These are phyloP conservation scores for Cnidoscolus chayamansa DNA, from an alignment of 441 rosid species.

Conservation along the genomic window DNA sequence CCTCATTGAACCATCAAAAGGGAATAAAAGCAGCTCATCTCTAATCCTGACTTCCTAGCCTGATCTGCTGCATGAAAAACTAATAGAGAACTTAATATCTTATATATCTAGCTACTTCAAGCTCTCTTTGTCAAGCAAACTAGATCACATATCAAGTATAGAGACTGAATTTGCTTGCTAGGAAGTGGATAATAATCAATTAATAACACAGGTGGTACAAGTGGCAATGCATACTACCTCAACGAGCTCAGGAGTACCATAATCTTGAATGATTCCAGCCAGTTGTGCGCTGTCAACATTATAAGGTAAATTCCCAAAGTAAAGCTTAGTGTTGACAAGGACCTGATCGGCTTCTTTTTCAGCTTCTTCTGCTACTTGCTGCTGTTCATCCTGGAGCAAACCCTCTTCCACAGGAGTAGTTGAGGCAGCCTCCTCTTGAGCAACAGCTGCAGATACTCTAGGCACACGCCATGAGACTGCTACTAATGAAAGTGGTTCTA, in stretches of 20 bases:
- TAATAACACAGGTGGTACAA: not conserved
- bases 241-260: conserved; percentile 69
- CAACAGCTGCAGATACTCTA: conserved; percentile 43
- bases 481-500: conserved; percentile 23
- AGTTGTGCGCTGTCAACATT: conserved; percentile 84
- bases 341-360: conserved; percentile 13
- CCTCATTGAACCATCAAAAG: too few species aligned
- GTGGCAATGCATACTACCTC: conserved; percentile 41
- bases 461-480: conserved; percentile 30
- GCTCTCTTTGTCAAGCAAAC: too few species aligned
- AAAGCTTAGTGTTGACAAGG: conserved; percentile 61
- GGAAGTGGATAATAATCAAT: too few species aligned
- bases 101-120: too few species aligned
- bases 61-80: too few species aligned
- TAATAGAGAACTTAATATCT: too few species aligned
- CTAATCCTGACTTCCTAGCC: too few species aligned
- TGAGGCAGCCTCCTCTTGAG: conserved; percentile 46
- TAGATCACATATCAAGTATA: too few species aligned
- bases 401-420: conserved; percentile 26
- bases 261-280: conserved; percentile 75
- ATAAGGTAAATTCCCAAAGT: conserved; percentile 87
- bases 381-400: conserved; percentile 24
- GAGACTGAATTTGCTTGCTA: too few species aligned
- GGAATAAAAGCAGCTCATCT: too few species aligned
- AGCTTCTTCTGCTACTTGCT: conserved; percentile 17